A percentile compares a stretch with the other conserved stretches of the same genome.
Conservation (phyloP, 2,329 filamentous ascomycete species). For the Myriosclerotinia scirpicola region DNA sequence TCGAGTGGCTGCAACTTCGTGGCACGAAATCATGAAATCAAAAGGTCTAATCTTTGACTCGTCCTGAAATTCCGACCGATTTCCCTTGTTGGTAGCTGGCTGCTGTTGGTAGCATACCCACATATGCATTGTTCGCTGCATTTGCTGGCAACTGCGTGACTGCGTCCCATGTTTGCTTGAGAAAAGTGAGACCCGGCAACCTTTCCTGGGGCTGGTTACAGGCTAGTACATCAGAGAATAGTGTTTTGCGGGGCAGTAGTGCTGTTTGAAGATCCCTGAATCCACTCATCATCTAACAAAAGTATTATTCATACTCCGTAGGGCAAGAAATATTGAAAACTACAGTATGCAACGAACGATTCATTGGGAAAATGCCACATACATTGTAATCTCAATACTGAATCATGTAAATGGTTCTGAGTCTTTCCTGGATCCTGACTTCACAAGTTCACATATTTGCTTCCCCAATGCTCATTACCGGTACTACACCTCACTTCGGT, state of each 20-base stretch:
- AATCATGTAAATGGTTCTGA: too few species aligned
- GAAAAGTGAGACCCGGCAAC: slow-evolving; percentile 7
- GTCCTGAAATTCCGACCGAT: neutral
- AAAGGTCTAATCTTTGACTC: slow-evolving; percentile 4
- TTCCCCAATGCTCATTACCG: neutral
- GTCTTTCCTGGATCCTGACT: too few species aligned
- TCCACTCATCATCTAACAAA: slow-evolving; percentile 18
- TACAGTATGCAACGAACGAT: neutral
- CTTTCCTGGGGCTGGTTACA: slow-evolving; percentile 9
- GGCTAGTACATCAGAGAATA: neutral
- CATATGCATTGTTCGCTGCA: slow-evolving; percentile 19
- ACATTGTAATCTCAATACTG: neutral
- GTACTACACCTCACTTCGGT: neutral
- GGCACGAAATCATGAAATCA: slow-evolving; percentile 4
- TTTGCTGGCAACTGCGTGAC: slow-evolving; percentile 14
- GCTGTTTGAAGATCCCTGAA: neutral
- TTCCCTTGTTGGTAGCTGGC: neutral
- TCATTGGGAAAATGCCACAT: slow-evolving; percentile 5
- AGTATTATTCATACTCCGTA: neutral
- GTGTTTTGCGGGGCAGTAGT: slow-evolving; percentile 19
- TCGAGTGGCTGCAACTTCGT: slow-evolving; percentile 10
- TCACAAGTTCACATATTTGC: too few species aligned
- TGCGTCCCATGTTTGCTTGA: slow-evolving; percentile 16
- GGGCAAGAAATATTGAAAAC: neutral
- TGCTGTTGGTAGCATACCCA: neutral